Evolutionary conservation across 306 rosid species (phyloP), one percentile per base, ranked within the genome.

Genomic region (Castanospermum australe): DNA sequence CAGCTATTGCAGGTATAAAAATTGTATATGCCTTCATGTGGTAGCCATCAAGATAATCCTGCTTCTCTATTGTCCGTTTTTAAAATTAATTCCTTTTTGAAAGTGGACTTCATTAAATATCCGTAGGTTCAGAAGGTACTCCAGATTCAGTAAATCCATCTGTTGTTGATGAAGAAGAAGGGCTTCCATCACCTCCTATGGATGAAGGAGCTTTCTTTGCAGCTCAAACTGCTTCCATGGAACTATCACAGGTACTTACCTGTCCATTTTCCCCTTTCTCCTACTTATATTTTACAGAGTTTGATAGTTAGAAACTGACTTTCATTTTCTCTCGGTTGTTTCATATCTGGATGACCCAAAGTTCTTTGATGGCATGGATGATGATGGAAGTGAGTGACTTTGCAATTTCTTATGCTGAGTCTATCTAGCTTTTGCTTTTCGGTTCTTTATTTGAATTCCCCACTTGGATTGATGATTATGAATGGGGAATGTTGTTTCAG

Each of bases 361-460:
- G 97, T 90, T 92, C 91, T 92, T 92, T 62, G 97, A 90, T 81
- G 97, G 97, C 89, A 90, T 92, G 92, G 97, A 92, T 75, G 97
- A 92, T 75, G 76, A 84, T 79, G 96, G 96, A 88, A 92, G 97
- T 92, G 89, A 92, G 97, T 91, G 72, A 66, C 64, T 77, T 75
- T 62, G 60, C 86, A 59, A 74, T 44, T 39, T 71, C 79, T 82
- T 71, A 15, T 81, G 86, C 81, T 81, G 82, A 50, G 63, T 67
- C 32, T 76, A 8, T 67, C 68, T 83, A 60, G 65, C 65, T 70
- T 82, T 81, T 77, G 39, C 79, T 81, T 54, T 55, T 82, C 14
- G 56, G 79, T 89, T 86, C 88, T 82, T 57, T 71, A 78, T 86
- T 83, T 64, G 84, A 83, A 81, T 86, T 85, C 84, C 83, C 81